phyloP scores from a whole-genome alignment of 352 stramenopile genomes.

The Phytopythium sindhum region DNA sequence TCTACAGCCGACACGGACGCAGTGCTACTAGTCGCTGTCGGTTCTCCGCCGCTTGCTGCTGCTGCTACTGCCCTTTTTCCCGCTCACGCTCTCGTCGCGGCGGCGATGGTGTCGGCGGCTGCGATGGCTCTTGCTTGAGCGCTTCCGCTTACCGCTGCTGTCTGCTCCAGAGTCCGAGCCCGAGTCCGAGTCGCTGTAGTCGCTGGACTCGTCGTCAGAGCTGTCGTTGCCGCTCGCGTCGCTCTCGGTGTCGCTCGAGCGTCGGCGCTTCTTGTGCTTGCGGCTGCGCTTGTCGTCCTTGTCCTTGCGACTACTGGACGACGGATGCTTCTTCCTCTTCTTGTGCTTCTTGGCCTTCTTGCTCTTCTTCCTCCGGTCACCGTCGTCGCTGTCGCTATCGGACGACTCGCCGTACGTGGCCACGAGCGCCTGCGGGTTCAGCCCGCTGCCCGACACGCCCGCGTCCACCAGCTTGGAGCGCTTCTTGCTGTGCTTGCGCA shows the following conservation, averaged over 20 bases:
- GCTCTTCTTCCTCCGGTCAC: constrained; percentile 11
- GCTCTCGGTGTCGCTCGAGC: constrained; percentile 17
- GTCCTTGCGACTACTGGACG: constrained; percentile 10
- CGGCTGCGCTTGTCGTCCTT: constrained; percentile 16
- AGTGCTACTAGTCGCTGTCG: neutral
- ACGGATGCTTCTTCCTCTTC: constrained; percentile 33
- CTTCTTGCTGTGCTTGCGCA: constrained; percentile 51
- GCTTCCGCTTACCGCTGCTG: constrained; percentile 43
- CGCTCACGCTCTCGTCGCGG: neutral
- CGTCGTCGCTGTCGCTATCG: constrained; percentile 22
- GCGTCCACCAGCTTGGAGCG: constrained; percentile 20
- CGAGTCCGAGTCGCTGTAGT: neutral
- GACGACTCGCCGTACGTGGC: constrained; percentile 46
- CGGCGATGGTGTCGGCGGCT: neutral
- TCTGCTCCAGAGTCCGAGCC: neutral
- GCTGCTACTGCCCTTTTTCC: neutral
- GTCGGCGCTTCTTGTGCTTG: constrained; percentile 9
- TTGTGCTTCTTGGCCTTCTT: constrained; percentile 45
- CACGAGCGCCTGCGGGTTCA: constrained; percentile 72
- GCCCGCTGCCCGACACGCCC: constrained; percentile 31
- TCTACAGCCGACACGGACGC: neutral
- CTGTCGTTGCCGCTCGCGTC: constrained; percentile 14
- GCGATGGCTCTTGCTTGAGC: constrained; percentile 7
- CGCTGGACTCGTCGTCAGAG: constrained; percentile 13
- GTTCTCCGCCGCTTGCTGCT: constrained; percentile 2